phyloP scores from a whole-genome alignment of 2,329 filamentous ascomycete species.

The Didymella keratinophila region DNA sequence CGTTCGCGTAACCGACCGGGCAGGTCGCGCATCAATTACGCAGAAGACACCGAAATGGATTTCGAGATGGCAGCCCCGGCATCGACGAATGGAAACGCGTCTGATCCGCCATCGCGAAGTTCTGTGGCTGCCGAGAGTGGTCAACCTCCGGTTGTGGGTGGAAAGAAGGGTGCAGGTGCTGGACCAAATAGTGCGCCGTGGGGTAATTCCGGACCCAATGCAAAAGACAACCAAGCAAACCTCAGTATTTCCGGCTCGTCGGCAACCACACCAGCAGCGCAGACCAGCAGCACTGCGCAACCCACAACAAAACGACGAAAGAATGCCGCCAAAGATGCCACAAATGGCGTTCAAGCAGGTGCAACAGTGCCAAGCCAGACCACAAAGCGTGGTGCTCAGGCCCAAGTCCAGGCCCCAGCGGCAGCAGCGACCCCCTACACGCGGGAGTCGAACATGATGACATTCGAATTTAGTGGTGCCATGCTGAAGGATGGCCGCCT shows the following conservation, averaged over 20 bases:
- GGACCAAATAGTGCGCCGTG: conserved; percentile 52
- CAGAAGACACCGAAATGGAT: conserved; percentile 92
- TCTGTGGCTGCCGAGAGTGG: conserved; percentile 44
- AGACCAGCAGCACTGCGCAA: conserved; percentile 49
- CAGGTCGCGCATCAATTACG: conserved; percentile 87
- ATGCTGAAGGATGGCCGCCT: conserved; percentile 78
- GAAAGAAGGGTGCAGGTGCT: conserved; percentile 51
- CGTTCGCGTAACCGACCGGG: conserved; percentile 88
- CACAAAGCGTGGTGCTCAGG: conserved; percentile 44
- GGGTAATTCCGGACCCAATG: conserved; percentile 46
- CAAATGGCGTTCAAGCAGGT: conserved; percentile 47
- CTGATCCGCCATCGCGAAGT: conserved; percentile 48
- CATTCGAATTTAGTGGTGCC: conserved; percentile 76
- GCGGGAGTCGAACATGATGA: conserved; percentile 85
- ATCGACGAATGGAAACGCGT: conserved; percentile 65
- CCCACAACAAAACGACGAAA: conserved; percentile 79
- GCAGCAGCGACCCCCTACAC: conserved; percentile 49
- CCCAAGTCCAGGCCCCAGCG: conserved; percentile 47
- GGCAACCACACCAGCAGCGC: conserved; percentile 59
- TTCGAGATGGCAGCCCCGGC: conserved; percentile 71
- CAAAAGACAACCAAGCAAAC: conserved; percentile 46
- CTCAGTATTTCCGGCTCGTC: conserved; percentile 64
- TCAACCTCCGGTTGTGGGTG: conserved; percentile 43
- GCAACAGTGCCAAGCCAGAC: conserved; percentile 52
- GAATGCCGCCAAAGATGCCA: conserved; percentile 61